These are phyloP conservation scores for Gossypium schwendimanii DNA, from an alignment of 441 rosid species.

Conservation along the genomic window DNA sequence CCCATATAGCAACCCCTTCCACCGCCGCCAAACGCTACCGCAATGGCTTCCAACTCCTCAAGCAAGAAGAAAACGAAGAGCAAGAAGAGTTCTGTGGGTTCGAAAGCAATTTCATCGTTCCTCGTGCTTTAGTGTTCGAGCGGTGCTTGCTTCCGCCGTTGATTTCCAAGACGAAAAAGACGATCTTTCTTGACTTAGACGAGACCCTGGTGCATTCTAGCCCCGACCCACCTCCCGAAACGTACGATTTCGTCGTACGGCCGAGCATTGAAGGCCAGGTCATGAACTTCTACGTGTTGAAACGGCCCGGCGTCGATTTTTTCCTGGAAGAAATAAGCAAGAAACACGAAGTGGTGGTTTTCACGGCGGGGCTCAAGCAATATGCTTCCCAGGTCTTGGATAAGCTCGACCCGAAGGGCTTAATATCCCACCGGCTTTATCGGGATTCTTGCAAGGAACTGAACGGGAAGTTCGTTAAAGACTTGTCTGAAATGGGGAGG, in stretches of 20 bases:
- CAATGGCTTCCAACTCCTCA: conserved; percentile 51
- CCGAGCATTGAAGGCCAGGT: conserved; percentile 57
- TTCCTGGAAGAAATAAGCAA: conserved; percentile 48
- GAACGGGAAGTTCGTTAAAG: conserved; percentile 64
- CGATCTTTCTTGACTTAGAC: conserved; percentile 80
- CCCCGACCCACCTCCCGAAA: conserved; percentile 50
- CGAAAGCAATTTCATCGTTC: not conserved
- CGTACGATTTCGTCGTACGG: conserved; percentile 53
- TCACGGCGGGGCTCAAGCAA: conserved; percentile 73
- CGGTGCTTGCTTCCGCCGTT: conserved; percentile 29
- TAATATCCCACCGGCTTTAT: conserved; percentile 52
- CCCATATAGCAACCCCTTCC: conserved; percentile 30
- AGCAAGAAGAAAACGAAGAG: conserved; percentile 4
- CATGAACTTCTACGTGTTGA: conserved; percentile 60
- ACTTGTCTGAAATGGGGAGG: conserved; percentile 54
- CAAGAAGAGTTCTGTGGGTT: not conserved
- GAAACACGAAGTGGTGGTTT: conserved; percentile 63
- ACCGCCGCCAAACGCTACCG: conserved; percentile 16
- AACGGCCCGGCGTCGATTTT: conserved; percentile 72
- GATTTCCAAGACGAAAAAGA: conserved; percentile 33
- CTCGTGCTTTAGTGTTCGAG: conserved; percentile 19
- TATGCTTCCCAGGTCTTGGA: conserved; percentile 80
- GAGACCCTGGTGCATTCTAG: conserved; percentile 75
- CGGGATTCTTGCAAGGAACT: conserved; percentile 56
- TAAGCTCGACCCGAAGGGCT: conserved; percentile 36